Conservation (phyloP, 208 protist genomes). For the Leishmania mexicana region DNA sequence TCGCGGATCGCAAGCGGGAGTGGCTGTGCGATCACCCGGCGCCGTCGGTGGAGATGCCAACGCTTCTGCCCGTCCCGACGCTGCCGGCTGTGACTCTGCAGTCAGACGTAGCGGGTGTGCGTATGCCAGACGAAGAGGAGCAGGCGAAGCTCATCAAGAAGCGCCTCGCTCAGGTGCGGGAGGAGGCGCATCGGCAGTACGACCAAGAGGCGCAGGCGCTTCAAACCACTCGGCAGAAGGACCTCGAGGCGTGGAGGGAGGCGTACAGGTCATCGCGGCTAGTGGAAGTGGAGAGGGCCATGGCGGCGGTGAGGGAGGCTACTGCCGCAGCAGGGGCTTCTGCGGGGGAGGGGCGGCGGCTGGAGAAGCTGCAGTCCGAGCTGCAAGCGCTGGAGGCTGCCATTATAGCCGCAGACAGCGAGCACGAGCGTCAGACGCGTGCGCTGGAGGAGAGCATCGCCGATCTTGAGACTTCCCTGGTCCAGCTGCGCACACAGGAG, state of each 20-base stretch:
- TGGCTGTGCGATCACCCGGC: conserved; percentile 56
- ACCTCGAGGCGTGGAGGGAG: conserved; percentile 34
- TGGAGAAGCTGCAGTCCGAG: conserved; percentile 10
- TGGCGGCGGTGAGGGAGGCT: conserved; percentile 11
- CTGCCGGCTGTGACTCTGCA: conserved; percentile 30
- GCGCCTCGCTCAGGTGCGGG: conserved; percentile 26
- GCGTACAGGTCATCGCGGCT: conserved; percentile 34
- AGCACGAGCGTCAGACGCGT: conserved; percentile 8
- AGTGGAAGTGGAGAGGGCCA: conserved; percentile 14
- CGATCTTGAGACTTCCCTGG: conserved; percentile 4
- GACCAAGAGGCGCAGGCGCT: conserved; percentile 26
- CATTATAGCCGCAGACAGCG: conserved; percentile 8
- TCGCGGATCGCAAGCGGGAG: conserved; percentile 37
- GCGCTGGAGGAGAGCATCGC: neutral
- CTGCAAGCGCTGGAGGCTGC: conserved; percentile 19
- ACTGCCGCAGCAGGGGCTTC: neutral
- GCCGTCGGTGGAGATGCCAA: conserved; percentile 34
- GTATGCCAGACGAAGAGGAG: conserved; percentile 43
- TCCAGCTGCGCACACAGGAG: conserved; percentile 7
- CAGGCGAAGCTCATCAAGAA: conserved; percentile 34
- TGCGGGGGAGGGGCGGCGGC: neutral
- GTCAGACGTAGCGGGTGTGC: conserved; percentile 25
- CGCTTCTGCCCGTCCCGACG: conserved; percentile 35
- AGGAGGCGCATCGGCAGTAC: conserved; percentile 18
- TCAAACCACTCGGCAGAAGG: conserved; percentile 13